These are phyloP conservation scores for Cytospora leucostoma DNA, from an alignment of 2,329 filamentous ascomycete genomes.

Conservation along the genomic window DNA sequence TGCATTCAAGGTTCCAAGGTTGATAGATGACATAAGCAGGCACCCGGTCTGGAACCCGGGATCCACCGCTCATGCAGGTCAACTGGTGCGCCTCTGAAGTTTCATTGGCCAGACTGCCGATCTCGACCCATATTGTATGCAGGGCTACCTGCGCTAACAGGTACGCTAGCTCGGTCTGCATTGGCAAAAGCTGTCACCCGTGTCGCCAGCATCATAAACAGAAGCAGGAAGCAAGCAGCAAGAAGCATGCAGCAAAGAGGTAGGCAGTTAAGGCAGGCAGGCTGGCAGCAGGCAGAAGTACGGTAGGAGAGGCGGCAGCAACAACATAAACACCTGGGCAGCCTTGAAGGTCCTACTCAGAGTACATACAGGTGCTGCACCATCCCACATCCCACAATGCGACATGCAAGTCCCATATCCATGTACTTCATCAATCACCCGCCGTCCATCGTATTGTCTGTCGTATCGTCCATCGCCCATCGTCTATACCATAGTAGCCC, in stretches of 20 bases:
- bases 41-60: not conserved
- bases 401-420: not conserved
- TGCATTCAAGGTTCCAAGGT: not conserved
- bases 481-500: no score
- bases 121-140: not conserved
- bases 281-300: not conserved
- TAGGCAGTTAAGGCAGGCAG: not conserved
- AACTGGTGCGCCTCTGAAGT: not conserved
- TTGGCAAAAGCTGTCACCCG: slow-evolving; percentile 16
- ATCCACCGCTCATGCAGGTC: not conserved
- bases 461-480: not conserved
- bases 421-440: not conserved
- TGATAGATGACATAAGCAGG: slow-evolving; percentile 1
- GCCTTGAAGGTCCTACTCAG: not conserved
- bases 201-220: not conserved
- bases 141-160: slow-evolving; percentile 18
- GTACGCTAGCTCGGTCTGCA: slow-evolving; percentile 10
- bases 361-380: no score
- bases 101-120: not conserved
- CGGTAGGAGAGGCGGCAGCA: not conserved
- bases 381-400: not conserved
- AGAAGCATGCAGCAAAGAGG: not conserved
- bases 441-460: not conserved
- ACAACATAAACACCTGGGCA: not conserved
- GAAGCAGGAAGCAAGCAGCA: not conserved